Conservation (phyloP, 1,284 basidiomycete genomes). For the Trametes pubescens region DNA sequence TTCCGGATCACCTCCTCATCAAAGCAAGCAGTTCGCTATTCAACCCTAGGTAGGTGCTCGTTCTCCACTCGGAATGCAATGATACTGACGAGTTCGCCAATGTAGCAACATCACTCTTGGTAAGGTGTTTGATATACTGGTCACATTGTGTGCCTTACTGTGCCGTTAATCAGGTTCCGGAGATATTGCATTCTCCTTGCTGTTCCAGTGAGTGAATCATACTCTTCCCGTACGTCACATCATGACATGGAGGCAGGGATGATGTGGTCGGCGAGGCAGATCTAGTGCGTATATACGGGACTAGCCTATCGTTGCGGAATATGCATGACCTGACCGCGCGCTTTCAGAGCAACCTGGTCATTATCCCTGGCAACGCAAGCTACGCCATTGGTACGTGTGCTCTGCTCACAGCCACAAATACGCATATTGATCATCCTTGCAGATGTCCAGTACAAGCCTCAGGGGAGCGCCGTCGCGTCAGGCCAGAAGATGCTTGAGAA, state of each 20-base stretch:
- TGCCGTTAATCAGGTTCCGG: slow-evolving; percentile 44
- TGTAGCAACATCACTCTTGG: slow-evolving; percentile 72
- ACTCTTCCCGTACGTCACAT: neutral
- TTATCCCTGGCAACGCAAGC: slow-evolving; percentile 60
- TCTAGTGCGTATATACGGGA: slow-evolving; percentile 21
- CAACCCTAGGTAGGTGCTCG: slow-evolving; percentile 55
- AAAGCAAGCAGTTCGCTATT: slow-evolving; percentile 65
- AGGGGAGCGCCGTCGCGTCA: slow-evolving; percentile 60
- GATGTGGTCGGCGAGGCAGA: slow-evolving; percentile 28
- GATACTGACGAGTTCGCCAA: no score
- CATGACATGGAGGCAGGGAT: neutral
- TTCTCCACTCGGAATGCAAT: no score
- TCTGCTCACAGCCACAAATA: neutral
- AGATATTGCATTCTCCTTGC: slow-evolving; percentile 68
- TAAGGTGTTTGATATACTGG: slow-evolving; percentile 20
- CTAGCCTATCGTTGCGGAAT: neutral
- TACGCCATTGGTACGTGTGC: slow-evolving; percentile 58
- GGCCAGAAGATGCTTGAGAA: slow-evolving; percentile 73
- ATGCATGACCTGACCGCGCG: neutral
- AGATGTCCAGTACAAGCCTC: slow-evolving; percentile 73
- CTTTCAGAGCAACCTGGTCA: slow-evolving; percentile 57
- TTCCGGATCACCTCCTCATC: slow-evolving; percentile 74
- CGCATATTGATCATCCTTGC: neutral
- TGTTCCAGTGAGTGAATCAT: slow-evolving; percentile 52
- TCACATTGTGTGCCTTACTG: neutral